These are phyloP conservation scores for Daedaleopsis nitida DNA, from an alignment of 768 basidiomycete species.

Conservation along the genomic window DNA sequence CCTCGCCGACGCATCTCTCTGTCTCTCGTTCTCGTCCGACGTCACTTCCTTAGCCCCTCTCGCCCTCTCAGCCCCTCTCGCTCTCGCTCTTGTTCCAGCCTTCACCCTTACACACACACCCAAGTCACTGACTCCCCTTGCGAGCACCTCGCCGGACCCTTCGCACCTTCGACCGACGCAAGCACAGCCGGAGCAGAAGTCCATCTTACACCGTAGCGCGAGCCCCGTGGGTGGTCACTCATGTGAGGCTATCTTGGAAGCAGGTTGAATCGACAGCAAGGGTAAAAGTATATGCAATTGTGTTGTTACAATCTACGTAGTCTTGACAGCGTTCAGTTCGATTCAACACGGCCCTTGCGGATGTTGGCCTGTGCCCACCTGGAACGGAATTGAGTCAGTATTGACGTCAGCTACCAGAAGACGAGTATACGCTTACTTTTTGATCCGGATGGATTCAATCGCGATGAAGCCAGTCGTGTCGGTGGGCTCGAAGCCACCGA, in stretches of 20 bases:
- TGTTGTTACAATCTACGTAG: not conserved
- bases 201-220: too few relatives aligned
- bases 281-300: not conserved
- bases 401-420: not conserved
- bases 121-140: too few relatives aligned
- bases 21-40: too few relatives aligned
- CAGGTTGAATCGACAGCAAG: not conserved
- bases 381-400: slow-evolving; percentile 7
- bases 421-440: slow-evolving; percentile 65
- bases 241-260: not conserved
- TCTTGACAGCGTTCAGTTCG: not conserved
- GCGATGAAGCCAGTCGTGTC: slow-evolving; percentile 96
- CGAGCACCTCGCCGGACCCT: too few relatives aligned
- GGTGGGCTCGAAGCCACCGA: slow-evolving; percentile 96
- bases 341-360: slow-evolving; percentile 59
- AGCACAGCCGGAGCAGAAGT: too few relatives aligned
- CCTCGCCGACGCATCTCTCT: too few relatives aligned
- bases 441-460: slow-evolving; percentile 97
- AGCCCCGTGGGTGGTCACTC: too few relatives aligned
- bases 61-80: too few relatives aligned
- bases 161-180: too few relatives aligned
- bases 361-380: slow-evolving; percentile 91
- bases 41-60: too few relatives aligned
- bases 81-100: too few relatives aligned
- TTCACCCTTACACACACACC: too few relatives aligned